Base-by-base conservation (phyloP, 805 yeast genomes). In the Yamadazyma laniorum region DNA sequence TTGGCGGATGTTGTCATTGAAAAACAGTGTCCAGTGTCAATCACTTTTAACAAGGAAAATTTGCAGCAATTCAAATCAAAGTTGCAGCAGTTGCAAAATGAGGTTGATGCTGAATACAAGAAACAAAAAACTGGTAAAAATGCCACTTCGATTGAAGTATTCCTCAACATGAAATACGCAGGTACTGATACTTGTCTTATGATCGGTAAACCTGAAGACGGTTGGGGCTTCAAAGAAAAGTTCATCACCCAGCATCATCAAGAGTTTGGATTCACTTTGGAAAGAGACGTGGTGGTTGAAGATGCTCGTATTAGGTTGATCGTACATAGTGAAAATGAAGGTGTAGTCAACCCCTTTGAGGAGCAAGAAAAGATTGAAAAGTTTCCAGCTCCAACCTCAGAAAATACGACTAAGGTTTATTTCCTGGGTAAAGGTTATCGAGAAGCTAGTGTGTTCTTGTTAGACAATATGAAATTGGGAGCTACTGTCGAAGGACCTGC, bases 131-230 rank as follows among this genome's bases (percentile, higher is more conserved):
- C 59, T 39, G 39, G 47, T 1, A 57, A 58, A 4, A 55, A 59
- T 3, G 62, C 67, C 16, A 70, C 85, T 18, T 54, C 50, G 13
- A 66, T 70, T 38, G 93, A 87, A 52, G 75, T 75, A 33, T 86
- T 73, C 49, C 62, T 88, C 45, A 88, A 88, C 55, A 63, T 88
- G 69, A 72, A 91, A 52, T 89, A 85, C 55, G 76, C 77, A 45
- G 96, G 96, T 8, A 82, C 95, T 11, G 96, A 89, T 51, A 83
- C 95, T 1, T 79, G 82, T 25, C 61, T 89, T 45, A 83, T 87
- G 85, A 77, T 84, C 13, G 47, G 48, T 23, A 50, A 56, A 42
- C 34, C 34, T 12, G 25, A 31, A 19, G 49, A 58, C 36, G 50
- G 55, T 12, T 21, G 23, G 23, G 26, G 18, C 17, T 31, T 31